phyloP scores from a whole-genome alignment of 2,329 filamentous ascomycete genomes.

The Phoma herbarum region DNA sequence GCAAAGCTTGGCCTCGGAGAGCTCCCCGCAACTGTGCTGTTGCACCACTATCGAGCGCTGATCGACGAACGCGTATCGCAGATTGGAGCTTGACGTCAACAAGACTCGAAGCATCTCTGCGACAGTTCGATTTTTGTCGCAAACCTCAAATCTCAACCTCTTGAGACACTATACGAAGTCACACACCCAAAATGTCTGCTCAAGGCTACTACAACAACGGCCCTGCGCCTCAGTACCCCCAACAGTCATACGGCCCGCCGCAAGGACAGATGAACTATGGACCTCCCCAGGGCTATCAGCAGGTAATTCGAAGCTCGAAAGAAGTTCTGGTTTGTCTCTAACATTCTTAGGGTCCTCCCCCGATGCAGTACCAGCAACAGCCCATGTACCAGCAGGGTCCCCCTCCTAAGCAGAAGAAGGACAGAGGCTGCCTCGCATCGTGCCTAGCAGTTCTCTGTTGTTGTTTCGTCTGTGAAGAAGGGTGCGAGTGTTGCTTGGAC shows the following conservation, averaged over 20 bases:
- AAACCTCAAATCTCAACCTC: not conserved
- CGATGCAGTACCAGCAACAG: slow-evolving; percentile 44
- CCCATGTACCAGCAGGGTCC: slow-evolving; percentile 59
- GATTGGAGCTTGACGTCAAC: slow-evolving; percentile 3
- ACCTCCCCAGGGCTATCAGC: slow-evolving; percentile 25
- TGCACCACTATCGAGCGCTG: slow-evolving; percentile 1
- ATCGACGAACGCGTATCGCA: slow-evolving; percentile 7
- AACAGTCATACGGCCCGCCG: slow-evolving; percentile 41
- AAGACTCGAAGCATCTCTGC: not conserved
- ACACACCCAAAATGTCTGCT: slow-evolving; percentile 42
- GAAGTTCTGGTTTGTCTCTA: not conserved
- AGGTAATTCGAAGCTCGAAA: not conserved
- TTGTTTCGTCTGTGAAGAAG: slow-evolving; percentile 71
- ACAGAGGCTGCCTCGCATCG: slow-evolving; percentile 38
- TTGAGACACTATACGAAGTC: not conserved
- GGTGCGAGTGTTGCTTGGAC: slow-evolving; percentile 70
- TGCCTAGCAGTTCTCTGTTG: slow-evolving; percentile 61
- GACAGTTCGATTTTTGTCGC: not conserved
- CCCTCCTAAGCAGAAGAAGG: slow-evolving; percentile 58
- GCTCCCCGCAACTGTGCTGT: slow-evolving; percentile 6
- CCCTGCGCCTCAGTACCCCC: slow-evolving; percentile 48
- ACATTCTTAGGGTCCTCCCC: slow-evolving; percentile 37
- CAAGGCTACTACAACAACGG: slow-evolving; percentile 50
- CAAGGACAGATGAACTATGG: slow-evolving; percentile 25
- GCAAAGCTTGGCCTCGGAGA: slow-evolving; percentile 11